phyloP scores from a whole-genome alignment of 2,329 filamentous ascomycete genomes.

The Ophiostoma quercus region DNA sequence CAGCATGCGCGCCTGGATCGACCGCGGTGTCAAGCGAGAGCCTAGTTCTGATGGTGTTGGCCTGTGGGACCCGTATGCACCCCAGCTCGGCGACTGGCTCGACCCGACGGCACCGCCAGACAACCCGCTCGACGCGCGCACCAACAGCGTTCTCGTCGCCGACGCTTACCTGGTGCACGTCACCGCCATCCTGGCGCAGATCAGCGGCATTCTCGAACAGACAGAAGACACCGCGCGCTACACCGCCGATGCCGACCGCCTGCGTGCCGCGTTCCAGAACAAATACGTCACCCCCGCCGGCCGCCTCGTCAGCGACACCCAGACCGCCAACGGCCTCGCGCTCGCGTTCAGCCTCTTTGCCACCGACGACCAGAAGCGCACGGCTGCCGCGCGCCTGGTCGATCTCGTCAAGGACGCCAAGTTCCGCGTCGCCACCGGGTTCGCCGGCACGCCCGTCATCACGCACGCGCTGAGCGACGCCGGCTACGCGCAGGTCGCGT shows the following conservation, averaged over 20 bases:
- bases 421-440: constrained; percentile 30
- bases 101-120: constrained; percentile 38
- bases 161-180: constrained; percentile 38
- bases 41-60: constrained; percentile 22
- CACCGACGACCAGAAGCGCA: background rate
- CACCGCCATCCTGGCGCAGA: constrained; percentile 31
- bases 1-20: constrained; percentile 33
- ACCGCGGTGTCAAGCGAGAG: constrained; percentile 25
- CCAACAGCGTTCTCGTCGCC: constrained; percentile 35
- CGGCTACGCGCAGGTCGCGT: constrained; percentile 26
- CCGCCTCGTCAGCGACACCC: constrained; percentile 30
- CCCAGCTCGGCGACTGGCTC: constrained; percentile 40
- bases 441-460: constrained; percentile 31
- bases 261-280: constrained; percentile 30
- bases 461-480: constrained; percentile 24
- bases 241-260: constrained; percentile 24
- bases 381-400: constrained; percentile 15
- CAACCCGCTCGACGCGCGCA: constrained; percentile 34
- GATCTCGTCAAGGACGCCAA: constrained; percentile 20
- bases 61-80: constrained; percentile 35
- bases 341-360: constrained; percentile 29
- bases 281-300: constrained; percentile 30
- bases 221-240: constrained; percentile 28
- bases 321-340: constrained; percentile 32
- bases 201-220: constrained; percentile 30